Base-by-base conservation (phyloP, 768 basidiomycete genomes). In the Macrolepiota dolichaula region DNA sequence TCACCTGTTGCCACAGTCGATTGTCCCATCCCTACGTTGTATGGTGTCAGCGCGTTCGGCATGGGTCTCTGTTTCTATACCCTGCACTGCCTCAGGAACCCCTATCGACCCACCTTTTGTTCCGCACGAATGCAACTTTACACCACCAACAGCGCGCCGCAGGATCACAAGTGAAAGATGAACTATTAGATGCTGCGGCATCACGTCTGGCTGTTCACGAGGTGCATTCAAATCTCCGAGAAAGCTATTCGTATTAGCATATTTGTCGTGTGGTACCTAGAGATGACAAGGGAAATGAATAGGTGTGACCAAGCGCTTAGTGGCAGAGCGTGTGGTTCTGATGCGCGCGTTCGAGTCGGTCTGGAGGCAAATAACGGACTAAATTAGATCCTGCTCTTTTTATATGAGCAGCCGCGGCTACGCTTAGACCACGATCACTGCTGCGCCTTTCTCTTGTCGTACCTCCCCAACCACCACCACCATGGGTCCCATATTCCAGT, bases 401-500 rank as follows among this genome's bases (percentile, higher is more conserved):
- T 22, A n/a, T n/a, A 44, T 44, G 42, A 44, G 27, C 50, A 51
- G 24, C 50, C 32, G 25, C 22, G 12, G 24, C 24, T 44, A 32
- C 27, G 25, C 25, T 51, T 27, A 7, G 29, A 27, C 25, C 17
- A 51, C 5, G 44, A 46, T 51, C 32, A 51, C 42, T 44, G 42
- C 42, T 44, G 42, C 42, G 42, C 42, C 19, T 44, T 9, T 19
- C 42, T 24, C 13, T 24, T 24, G 13, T 24, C 22, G 22, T 24
- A 17, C 24, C 47, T 49, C 19, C 42, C 9, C 42, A 44, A 44
- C 42, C 42, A 44, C 17, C 42, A 44, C 25, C 47, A 49, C 27
- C 51, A 61, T 61, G 59, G 59, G 52, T 19, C 38, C 38, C 12
- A 25, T 53, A 24, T 46, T 53, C 4, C 51, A 60, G 1, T n/a